Evolutionary conservation across 2,329 filamentous ascomycete genomes (phyloP), one percentile per base, ranked within the genome.

Genomic region (Akanthomyces dipterigenus): DNA sequence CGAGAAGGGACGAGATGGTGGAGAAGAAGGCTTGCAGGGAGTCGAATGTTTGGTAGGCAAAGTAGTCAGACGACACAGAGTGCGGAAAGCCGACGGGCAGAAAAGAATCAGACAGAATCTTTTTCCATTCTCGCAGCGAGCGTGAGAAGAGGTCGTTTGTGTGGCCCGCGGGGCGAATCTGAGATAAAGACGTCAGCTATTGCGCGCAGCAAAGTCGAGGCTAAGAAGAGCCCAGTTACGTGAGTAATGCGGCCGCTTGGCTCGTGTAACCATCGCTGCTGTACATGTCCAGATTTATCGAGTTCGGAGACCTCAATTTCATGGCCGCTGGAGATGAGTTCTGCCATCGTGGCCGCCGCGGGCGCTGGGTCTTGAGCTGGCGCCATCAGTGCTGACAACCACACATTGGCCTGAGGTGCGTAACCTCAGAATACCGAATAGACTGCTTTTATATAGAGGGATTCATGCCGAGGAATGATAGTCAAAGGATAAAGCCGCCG

Each of bases 51-150:
- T 82, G 87, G 72, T 84, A 96, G 77, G 88, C 81, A 5, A 91
- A 78, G 73, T 97, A 97, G 73, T 97, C 92, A 16, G 84, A 78
- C 1, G 89, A 93, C 34, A 97, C 93, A 54, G 88, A 95, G 66
- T 92, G 84, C 1, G 92, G 93, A 73, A 88, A 97, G n/a, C 92
- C 92, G 1, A 89, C 87, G 0, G 93, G 93, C 1, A 96, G 80
- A 70, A 96, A 96, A 31, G 93, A 83, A 66, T 91, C 87, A 46
- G 65, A 67, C 18, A 92, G 70, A 9, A 71, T 70, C 63, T 78
- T 78, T 64, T 69, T 69, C 71, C 72, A 75, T 56, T 72, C 72
- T 11, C 67, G 63, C 11, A 74, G 55, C 2, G 69, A 73, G 5
- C 69, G 68, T 11, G 66, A 68, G 22, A 72, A 65, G 38, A 68